Conservation (phyloP, 257 asterid genomes). For the Solanum pimpinellifolium region DNA sequence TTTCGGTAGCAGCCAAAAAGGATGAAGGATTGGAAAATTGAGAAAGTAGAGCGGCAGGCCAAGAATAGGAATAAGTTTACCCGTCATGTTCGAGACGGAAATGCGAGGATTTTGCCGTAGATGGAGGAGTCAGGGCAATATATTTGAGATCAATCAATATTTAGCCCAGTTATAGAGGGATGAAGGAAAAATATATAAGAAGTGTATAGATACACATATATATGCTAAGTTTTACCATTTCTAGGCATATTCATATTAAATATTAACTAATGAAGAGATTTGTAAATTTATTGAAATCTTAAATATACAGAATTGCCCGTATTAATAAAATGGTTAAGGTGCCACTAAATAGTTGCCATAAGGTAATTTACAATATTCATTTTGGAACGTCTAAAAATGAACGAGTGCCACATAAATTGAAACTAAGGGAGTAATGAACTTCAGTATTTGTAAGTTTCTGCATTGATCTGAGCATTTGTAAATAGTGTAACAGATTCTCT, state of each 20-base stretch:
- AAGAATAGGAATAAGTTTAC: neutral
- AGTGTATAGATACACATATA: neutral
- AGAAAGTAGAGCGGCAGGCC: neutral
- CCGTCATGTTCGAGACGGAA: neutral
- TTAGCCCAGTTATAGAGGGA: neutral
- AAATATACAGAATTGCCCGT: neutral
- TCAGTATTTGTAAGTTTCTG: neutral
- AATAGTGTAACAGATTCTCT: neutral
- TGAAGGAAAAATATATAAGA: neutral
- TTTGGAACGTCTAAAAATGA: neutral
- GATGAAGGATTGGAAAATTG: neutral
- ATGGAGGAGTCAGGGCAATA: neutral
- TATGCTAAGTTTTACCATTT: neutral
- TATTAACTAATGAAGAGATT: neutral
- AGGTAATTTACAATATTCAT: neutral
- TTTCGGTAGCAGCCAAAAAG: neutral
- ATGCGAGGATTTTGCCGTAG: neutral
- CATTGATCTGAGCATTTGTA: neutral
- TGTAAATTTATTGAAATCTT: neutral
- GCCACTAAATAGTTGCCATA: neutral
- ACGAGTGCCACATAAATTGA: neutral
- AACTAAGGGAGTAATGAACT: neutral
- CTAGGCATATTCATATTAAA: neutral
- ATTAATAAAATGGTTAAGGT: neutral
- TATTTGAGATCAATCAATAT: neutral